Evolutionary conservation across 306 rosid species (phyloP), one percentile per base, ranked within the genome.

Genomic region (Gynostemma pentaphyllum): DNA sequence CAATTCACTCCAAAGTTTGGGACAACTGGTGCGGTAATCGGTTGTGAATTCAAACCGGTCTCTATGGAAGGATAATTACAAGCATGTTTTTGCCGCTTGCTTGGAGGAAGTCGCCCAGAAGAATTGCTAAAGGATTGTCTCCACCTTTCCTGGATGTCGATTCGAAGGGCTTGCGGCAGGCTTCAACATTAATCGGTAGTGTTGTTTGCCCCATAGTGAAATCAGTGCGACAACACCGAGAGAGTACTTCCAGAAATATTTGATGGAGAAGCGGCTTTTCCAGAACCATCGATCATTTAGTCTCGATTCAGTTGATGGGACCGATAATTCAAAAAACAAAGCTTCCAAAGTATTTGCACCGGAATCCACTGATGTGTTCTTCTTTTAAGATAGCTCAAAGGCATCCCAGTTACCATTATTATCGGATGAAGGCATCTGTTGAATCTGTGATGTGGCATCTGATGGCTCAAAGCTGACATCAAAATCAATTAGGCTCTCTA

Each of bases 311-410:
- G 47, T 5, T 40, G 78, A 64, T 41, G 91, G 85, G 24, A 72
- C 75, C 22, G 88, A 78, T 72, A 83, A 75, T 44, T 75, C 95
- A 24, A 74, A 54, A 54, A 92, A 77, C 70, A 88, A 78, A 51
- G 76, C 73, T 71, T 88, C 77, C 56, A 70, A 40, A 52, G 79
- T 70, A 54, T 62, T 69, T 72, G 71, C 68, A 41, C 62, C 70
- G 69, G 80, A 62, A 23, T 74, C 72, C 26, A 26, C 19, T 36
- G 87, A 24, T 68, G 62, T 52, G 60, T 13, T 60, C 48, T 56
- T 80, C 56, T 1, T 70, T 64, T 46, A 11, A 47, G 65, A 59
- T 63, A 53, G 2, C 16, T 54, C 87, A 75, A 81, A 81, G 13
- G 77, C 22, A 19, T 84, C 81, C 88, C 85, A 79, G 68, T 75